Percentiles rank a stretch among this genome's conserved stretches.
phyloP scores from a whole-genome alignment of 306 rosid species.

The Spatholobus suberectus region DNA sequence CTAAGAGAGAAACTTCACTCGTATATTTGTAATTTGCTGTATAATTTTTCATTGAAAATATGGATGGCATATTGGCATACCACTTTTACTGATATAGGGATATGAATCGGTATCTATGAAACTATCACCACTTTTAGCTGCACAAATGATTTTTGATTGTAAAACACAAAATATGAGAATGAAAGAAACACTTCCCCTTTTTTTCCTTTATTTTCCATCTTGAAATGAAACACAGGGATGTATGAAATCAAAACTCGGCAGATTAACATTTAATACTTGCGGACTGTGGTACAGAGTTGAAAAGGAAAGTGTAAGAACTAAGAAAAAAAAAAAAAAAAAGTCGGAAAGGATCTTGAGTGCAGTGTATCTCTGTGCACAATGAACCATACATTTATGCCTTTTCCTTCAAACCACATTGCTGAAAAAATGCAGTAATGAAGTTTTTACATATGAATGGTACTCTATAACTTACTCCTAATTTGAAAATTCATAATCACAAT shows the following conservation, averaged over 20 bases:
- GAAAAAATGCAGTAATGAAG: neutral
- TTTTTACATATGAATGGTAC: neutral
- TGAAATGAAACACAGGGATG: too few relatives aligned
- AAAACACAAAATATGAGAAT: neutral
- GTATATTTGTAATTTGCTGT: neutral
- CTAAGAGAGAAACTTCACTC: neutral
- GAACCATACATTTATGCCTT: neutral
- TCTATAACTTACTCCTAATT: neutral
- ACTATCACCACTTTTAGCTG: neutral
- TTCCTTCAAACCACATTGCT: neutral
- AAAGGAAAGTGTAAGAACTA: neutral
- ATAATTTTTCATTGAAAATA: too few relatives aligned
- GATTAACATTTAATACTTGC: too few relatives aligned
- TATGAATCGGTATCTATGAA: neutral
- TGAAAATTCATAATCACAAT: too few relatives aligned
- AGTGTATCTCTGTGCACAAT: neutral
- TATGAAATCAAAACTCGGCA: too few relatives aligned
- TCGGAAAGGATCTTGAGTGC: neutral
- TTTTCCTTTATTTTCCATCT: neutral
- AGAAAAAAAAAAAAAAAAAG: neutral
- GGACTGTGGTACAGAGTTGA: too few relatives aligned
- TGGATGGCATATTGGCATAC: neutral
- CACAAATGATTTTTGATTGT: neutral
- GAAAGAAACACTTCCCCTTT: neutral
- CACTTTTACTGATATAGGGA: neutral